Evolutionary conservation across 305 asterid species (phyloP).

Genomic region (Fraxinus floribunda): DNA sequence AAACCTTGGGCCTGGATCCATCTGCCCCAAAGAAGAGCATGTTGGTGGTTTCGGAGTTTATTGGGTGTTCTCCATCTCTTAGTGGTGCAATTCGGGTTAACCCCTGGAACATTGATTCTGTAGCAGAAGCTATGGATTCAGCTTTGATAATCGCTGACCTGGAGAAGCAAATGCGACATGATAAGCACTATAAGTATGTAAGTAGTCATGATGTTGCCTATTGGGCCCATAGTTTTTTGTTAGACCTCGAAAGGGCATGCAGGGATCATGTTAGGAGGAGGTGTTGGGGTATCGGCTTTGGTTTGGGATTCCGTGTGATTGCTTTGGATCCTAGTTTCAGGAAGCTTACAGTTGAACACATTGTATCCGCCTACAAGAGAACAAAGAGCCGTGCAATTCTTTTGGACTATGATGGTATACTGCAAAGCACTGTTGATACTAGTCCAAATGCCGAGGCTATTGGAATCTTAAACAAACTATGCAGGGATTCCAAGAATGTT

Average conservation of each 20-base stretch:
- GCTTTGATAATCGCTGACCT: constrained; percentile 63
- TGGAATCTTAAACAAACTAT: constrained; percentile 55
- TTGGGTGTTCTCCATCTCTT: constrained; percentile 84
- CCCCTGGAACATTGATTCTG: constrained; percentile 83
- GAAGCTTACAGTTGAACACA: constrained; percentile 84
- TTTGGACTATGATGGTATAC: constrained; percentile 78
- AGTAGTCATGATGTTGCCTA: constrained; percentile 85
- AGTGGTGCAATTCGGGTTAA: constrained; percentile 89
- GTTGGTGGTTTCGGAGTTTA: constrained; percentile 77
- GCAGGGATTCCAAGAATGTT: constrained; percentile 61
- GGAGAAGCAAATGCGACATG: constrained; percentile 83
- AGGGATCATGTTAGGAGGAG: constrained; percentile 76
- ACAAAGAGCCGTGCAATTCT: constrained; percentile 73
- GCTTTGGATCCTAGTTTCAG: constrained; percentile 86
- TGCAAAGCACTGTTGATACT: constrained; percentile 44
- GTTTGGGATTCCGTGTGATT: constrained; percentile 77
- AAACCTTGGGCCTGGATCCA: constrained; percentile 49
- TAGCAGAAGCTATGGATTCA: constrained; percentile 80
- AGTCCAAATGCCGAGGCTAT: constrained; percentile 61
- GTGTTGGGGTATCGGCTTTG: constrained; percentile 91
- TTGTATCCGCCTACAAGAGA: constrained; percentile 84
- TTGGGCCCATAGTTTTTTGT: constrained; percentile 83
- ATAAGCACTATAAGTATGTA: constrained; percentile 79
- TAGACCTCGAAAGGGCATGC: constrained; percentile 79
- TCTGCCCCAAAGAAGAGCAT: constrained; percentile 67